phyloP scores from a whole-genome alignment of 2,329 filamentous ascomycete species.

The Trichoderma sp. region DNA sequence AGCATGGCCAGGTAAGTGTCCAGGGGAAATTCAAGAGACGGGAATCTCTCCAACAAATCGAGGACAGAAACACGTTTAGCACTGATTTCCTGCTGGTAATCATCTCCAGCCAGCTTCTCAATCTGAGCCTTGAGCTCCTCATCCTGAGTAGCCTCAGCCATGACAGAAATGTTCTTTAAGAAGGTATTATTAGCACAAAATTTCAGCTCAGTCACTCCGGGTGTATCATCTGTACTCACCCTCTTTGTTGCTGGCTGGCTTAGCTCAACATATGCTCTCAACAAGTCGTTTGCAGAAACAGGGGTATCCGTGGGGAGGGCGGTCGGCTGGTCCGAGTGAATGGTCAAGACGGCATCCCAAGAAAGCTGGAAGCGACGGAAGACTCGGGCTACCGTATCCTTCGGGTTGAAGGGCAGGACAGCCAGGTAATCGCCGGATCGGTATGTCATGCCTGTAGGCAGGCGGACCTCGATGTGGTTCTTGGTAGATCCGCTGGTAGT shows the following conservation, averaged over 20 bases:
- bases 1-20: slow-evolving; percentile 69
- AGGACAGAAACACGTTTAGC: slow-evolving; percentile 64
- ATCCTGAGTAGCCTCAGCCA: slow-evolving; percentile 52
- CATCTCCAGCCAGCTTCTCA: slow-evolving; percentile 46
- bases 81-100: slow-evolving; percentile 50
- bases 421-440: slow-evolving; percentile 76
- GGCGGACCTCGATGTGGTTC: slow-evolving; percentile 65
- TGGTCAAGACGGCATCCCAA: slow-evolving; percentile 67
- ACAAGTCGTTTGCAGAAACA: slow-evolving; percentile 62
- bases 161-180: slow-evolving; percentile 39
- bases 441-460: slow-evolving; percentile 68
- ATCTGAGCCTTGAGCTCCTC: slow-evolving; percentile 47
- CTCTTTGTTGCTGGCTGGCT: slow-evolving; percentile 71
- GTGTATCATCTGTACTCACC: slow-evolving; percentile 36
- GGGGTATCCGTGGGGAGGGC: slow-evolving; percentile 57
- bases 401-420: slow-evolving; percentile 70
- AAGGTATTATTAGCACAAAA: slow-evolving; percentile 20
- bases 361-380: slow-evolving; percentile 67
- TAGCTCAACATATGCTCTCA: slow-evolving; percentile 73
- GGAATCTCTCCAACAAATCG: slow-evolving; percentile 68
- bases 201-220: background rate
- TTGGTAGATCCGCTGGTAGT: slow-evolving; percentile 57
- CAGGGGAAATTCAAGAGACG: slow-evolving; percentile 61
- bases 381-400: slow-evolving; percentile 60
- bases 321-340: slow-evolving; percentile 53